Conservation (phyloP, 768 basidiomycete genomes). For the Kwoniella europaea region DNA sequence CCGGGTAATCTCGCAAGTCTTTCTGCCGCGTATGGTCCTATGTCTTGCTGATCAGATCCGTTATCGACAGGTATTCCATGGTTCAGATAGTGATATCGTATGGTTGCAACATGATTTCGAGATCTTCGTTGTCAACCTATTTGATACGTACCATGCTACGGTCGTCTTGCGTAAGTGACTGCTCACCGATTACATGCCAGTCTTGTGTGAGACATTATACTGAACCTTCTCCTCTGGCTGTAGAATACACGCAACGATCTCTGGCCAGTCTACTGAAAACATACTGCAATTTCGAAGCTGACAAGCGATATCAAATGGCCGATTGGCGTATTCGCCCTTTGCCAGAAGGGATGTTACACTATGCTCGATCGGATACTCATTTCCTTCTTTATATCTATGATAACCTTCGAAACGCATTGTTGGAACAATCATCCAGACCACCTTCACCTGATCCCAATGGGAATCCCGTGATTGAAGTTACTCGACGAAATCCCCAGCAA, state of each 20-base stretch:
- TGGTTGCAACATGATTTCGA: slow-evolving; percentile 98
- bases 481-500: slow-evolving; percentile 59
- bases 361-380: slow-evolving; percentile 95
- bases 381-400: slow-evolving; percentile 93
- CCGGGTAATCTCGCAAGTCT: too few relatives aligned
- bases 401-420: slow-evolving; percentile 80
- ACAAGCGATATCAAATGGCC: slow-evolving; percentile 95
- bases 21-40: too few relatives aligned
- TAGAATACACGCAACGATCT: slow-evolving; percentile 82
- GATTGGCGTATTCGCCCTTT: slow-evolving; percentile 96
- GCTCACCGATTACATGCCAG: too few relatives aligned
- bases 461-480: slow-evolving; percentile 59
- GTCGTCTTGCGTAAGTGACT: slow-evolving; percentile 70
- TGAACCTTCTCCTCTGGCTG: too few relatives aligned
- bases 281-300: slow-evolving; percentile 86
- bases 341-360: slow-evolving; percentile 83
- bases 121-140: slow-evolving; percentile 90
- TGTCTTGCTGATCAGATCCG: background rate
- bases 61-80: slow-evolving; percentile 78
- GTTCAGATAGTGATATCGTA: slow-evolving; percentile 88
- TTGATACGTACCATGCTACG: slow-evolving; percentile 95
- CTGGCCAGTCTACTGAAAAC: slow-evolving; percentile 81
- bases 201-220: too few relatives aligned
- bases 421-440: slow-evolving; percentile 58
- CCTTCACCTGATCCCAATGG: slow-evolving; percentile 36